phyloP scores from a whole-genome alignment of 768 basidiomycete species.

The Amanita molliuscula region DNA sequence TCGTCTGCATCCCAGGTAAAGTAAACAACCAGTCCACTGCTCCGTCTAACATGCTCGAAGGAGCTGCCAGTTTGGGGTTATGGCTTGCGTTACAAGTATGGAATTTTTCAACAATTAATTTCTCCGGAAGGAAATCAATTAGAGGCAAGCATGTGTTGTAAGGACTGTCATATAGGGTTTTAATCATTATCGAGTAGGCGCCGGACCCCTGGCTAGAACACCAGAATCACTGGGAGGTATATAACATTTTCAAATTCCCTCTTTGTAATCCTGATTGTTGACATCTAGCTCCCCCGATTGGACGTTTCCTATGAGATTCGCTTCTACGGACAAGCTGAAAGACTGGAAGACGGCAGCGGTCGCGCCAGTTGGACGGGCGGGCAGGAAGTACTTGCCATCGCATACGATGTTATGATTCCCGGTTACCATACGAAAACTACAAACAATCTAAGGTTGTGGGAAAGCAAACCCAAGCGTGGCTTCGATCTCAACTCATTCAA shows the following conservation, averaged over 20 bases:
- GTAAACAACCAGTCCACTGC: slow-evolving; percentile 48
- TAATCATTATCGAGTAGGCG: slow-evolving; percentile 28
- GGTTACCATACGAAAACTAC: slow-evolving; percentile 77
- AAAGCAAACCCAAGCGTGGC: slow-evolving; percentile 77
- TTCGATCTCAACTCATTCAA: slow-evolving; percentile 97
- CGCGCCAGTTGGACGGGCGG: slow-evolving; percentile 78
- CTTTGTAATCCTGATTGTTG: not conserved
- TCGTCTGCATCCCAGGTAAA: slow-evolving; percentile 79
- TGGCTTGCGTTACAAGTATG: slow-evolving; percentile 86
- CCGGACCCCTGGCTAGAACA: slow-evolving; percentile 90
- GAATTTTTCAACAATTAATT: slow-evolving; percentile 94
- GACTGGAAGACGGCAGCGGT: slow-evolving; percentile 44
- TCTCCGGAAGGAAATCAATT: slow-evolving; percentile 76
- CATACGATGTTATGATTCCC: slow-evolving; percentile 93
- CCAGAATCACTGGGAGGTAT: slow-evolving; percentile 77
- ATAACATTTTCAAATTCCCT: not conserved
- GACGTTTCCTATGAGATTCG: slow-evolving; percentile 82
- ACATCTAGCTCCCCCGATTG: slow-evolving; percentile 49
- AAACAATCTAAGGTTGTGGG: slow-evolving; percentile 84
- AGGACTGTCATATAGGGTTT: not conserved
- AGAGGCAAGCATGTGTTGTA: slow-evolving; percentile 29
- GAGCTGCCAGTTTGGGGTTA: slow-evolving; percentile 96
- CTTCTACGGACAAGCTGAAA: slow-evolving; percentile 81
- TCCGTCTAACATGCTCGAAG: slow-evolving; percentile 17
- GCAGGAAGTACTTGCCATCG: slow-evolving; percentile 87